Percentiles rank a stretch among this genome's conserved stretches.
Evolutionary conservation across 257 asterid genomes (phyloP).

Genomic region (Lantana camara): DNA sequence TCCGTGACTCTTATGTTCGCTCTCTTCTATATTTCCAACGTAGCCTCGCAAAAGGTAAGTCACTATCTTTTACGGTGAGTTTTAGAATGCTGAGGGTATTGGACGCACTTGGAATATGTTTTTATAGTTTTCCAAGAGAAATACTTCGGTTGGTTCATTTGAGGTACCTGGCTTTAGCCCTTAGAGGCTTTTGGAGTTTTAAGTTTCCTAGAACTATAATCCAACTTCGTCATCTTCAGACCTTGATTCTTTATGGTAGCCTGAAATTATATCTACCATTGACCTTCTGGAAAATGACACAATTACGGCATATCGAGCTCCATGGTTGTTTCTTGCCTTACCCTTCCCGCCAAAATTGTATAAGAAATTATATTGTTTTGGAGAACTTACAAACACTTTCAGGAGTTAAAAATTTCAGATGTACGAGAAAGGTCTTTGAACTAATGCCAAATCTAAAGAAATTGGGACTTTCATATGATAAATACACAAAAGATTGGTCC

Average conservation of each 20-base stretch:
- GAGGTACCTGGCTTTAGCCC: slow-evolving; percentile 25
- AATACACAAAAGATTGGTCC: background rate
- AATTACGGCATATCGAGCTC: slow-evolving; percentile 31
- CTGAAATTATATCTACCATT: background rate
- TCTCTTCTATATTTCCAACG: background rate
- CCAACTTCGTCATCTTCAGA: slow-evolving; percentile 28
- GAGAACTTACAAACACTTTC: slow-evolving; percentile 20
- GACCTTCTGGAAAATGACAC: slow-evolving; percentile 27
- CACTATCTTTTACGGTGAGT: background rate
- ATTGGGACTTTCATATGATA: background rate
- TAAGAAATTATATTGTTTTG: background rate
- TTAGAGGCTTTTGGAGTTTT: background rate
- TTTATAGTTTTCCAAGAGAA: background rate
- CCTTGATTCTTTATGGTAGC: slow-evolving; percentile 3
- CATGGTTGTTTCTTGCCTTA: background rate
- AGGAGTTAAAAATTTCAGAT: background rate
- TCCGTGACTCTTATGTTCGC: too few species aligned
- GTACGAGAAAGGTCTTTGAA: background rate
- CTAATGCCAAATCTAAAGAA: slow-evolving; percentile 7
- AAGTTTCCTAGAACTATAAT: slow-evolving; percentile 15
- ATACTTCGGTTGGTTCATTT: background rate
- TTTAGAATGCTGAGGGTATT: background rate
- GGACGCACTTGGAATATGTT: background rate
- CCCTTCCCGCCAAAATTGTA: background rate
- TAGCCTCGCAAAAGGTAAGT: background rate